Evolutionary conservation across 148 eudicot genomes (phyloP).

Genomic region (Polygonum maritimum): DNA sequence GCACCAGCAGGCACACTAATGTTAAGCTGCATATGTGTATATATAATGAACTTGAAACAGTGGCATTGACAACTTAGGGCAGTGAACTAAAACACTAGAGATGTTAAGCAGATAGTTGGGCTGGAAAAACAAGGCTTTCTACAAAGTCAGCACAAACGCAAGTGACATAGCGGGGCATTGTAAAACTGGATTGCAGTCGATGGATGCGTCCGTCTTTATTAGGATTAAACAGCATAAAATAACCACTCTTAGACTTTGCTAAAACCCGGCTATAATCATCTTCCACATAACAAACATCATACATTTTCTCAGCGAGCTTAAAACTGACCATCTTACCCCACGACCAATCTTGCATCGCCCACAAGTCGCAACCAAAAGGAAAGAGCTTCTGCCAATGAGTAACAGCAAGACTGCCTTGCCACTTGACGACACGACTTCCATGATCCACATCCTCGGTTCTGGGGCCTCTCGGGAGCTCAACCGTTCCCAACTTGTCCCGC

Average conservation of each 20-base stretch:
- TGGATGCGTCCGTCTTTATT: neutral
- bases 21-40: too few relatives aligned
- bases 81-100: neutral
- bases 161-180: too few relatives aligned
- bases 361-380: neutral
- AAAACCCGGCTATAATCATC: neutral
- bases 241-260: neutral
- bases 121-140: slow-evolving; percentile 3
- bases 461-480: neutral
- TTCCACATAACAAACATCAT: neutral
- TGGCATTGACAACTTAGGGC: too few relatives aligned
- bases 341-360: neutral
- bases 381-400: neutral
- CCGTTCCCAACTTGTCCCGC: neutral
- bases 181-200: neutral
- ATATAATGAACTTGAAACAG: too few relatives aligned
- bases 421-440: neutral
- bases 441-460: neutral
- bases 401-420: neutral
- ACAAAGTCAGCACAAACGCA: neutral
- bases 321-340: neutral
- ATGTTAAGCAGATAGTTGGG: neutral
- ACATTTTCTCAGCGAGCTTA: neutral
- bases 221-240: neutral
- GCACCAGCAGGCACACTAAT: too few relatives aligned